Base-by-base conservation (phyloP, 345 rosid genomes). In the Eucalyptus marginata region DNA sequence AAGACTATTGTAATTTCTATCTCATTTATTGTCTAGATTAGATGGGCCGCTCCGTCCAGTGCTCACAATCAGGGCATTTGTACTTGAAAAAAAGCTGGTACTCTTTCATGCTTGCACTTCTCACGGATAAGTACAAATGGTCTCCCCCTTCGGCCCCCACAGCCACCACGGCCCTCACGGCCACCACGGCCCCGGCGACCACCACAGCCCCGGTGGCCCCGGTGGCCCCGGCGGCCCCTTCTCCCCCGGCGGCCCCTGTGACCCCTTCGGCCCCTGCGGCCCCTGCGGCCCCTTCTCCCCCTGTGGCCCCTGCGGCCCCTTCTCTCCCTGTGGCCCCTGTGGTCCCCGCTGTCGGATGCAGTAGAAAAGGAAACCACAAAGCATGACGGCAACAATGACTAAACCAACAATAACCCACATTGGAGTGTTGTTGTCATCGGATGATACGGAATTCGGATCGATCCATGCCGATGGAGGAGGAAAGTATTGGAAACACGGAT, bases 181-280 rank as follows among this genome's bases (percentile, higher is more conserved):
- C 52, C 3, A 5, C 16, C 18, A 15, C 18, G 16, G 7, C 52
- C 52, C 18, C 3, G 0, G 7, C 0, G 0, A 3, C 52, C 52
- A 2, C 8, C 2, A 1, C 2, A 8, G 46, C 8, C 46, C 46
- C 8, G 46, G 46, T 44, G 10, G 47, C 47, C 47, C 47, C 3
- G 47, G 47, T 1, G 47, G 47, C 47, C 47, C 47, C 47, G 10
- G 10, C 3, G 47, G 47, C 5, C 49, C 40, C 40, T 40, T 40
- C 40, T 40, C 40, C 40, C 40, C 49, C 5, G 14, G 47, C 3
- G 13, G 49, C 49, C 49, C 49, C 49, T 3, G 3, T 4, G 3
- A 4, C 49, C 49, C 49, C 5, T 1, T 14, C 0, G 14, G 49
- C 49, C 49, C 49, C 4, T 4, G 49, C 0, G 49, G 10, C 10